Evolutionary conservation across 306 rosid genomes (phyloP), one percentile per base, ranked within the genome.

Genomic region (Acacia crassicarpa): DNA sequence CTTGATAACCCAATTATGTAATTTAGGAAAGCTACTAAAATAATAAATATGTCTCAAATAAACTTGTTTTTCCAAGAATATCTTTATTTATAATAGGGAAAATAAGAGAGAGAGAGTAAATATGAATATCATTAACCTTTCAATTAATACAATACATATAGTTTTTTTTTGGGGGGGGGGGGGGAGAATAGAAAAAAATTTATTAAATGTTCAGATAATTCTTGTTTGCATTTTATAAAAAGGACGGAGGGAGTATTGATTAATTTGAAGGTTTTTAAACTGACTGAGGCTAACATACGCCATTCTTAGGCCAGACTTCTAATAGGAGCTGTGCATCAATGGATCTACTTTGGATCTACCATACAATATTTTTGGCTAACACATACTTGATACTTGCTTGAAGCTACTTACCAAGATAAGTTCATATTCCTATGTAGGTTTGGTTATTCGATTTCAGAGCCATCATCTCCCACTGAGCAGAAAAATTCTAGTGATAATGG

Each of bases 391-490:
- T 76, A 81, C 59, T 23, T 83, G 62, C 69, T 44, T 66, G 22
- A 67, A 40, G 53, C 4, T 58, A 46, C 54, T 53, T 78, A 51
- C 40, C 16, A 58, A 23, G 67, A 59, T 59, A 4, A 44, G 63
- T 78, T 82, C 46, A 35, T 62, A 20, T 63, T 75, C 67, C 15
- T 70, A 38, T 78, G 49, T 82, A 91, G 97, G 84, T 91, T 93
- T 86, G 87, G 76, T 75, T 89, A 88, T 76, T 87, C 88, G 92
- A 89, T 69, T 19, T 84, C 93, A 78, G 90, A 87, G 25, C 80
- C 83, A 82, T 87, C 96, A 53, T 48, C 38, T 8, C 80, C 84
- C 63, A 61, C 77, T 17, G 91, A 89, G 77, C 71, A 41, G n/a
- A 74, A 72, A 22, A 82, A 40, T 80, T 79, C 90, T 1, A 20